Evolutionary conservation across 805 yeast genomes (phyloP), one percentile per base, ranked within the genome.

Genomic region (Candida lessepsii): DNA sequence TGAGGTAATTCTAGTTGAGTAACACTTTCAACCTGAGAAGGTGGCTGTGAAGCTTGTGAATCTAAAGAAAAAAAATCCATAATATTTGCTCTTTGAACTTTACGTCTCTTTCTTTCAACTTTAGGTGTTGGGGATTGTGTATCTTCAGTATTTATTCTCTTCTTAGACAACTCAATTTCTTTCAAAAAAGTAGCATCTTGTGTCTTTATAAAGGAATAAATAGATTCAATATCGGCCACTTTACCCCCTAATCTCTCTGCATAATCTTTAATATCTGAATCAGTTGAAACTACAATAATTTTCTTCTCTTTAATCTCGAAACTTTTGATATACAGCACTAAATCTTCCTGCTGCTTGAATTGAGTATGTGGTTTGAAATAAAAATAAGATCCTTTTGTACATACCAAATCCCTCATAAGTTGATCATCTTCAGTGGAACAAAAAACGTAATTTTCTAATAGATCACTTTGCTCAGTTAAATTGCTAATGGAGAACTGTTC

Each of bases 51-150:
- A 20, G 6, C 23, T 23, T 23, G 37, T 9, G 39, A 26, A 20
- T 25, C 33, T 3, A 31, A 9, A 3, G 36, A 25, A 13, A 67
- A 63, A 38, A 67, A 67, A 33, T 63, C 63, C 25, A 65, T 52
- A 13, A 56, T 61, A 35, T 53, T 57, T 2, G 61, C 65, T 29
- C 57, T 54, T 40, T 63, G 63, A 26, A 60, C 53, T 35, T 55
- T 62, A 27, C 63, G 50, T 45, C 70, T 49, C 38, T 62, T 63
- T 21, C 65, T 46, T 19, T 35, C 38, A 21, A 53, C 40, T 11
- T 34, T 37, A 10, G 29, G 29, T 8, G 29, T 24, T 23, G 11
- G 34, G 6, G 26, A 13, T 19, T 11, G 23, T 4, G 30, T n/a
- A n/a, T 20, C 15, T 9, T 5, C 3, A 29, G 29, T 7, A 16